These are phyloP conservation scores for Moesziomyces sp. DNA, from an alignment of 1,284 basidiomycete genomes.

Conservation along the genomic window DNA sequence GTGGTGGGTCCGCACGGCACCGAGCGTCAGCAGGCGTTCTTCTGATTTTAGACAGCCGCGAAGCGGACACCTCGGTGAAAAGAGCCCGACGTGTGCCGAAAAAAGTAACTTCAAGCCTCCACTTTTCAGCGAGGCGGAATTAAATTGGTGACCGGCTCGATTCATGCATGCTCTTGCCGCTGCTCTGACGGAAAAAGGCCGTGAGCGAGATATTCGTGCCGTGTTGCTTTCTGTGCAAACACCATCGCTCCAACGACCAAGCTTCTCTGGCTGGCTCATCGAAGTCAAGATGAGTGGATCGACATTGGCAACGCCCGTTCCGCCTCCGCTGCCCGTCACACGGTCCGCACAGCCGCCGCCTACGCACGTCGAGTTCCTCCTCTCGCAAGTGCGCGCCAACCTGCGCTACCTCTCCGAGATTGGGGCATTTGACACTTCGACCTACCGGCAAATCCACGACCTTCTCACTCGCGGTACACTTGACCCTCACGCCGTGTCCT, in stretches of 20 bases:
- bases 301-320: background rate
- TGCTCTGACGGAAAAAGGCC: background rate
- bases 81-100: too few relatives aligned
- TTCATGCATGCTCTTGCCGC: constrained; percentile 1
- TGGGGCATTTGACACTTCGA: constrained; percentile 12
- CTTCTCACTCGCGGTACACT: constrained; percentile 7
- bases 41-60: constrained; percentile 8
- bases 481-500: too few relatives aligned
- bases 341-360: constrained; percentile 15
- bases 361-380: constrained; percentile 20
- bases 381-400: constrained; percentile 21
- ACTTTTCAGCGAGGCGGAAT: background rate
- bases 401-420: constrained; percentile 27
- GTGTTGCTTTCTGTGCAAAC: too few relatives aligned
- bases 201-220: too few relatives aligned
- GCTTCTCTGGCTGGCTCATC: too few relatives aligned
- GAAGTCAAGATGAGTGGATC: constrained; percentile 6
- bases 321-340: constrained; percentile 17
- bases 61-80: too few relatives aligned
- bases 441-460: constrained; percentile 21
- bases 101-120: constrained; percentile 1
- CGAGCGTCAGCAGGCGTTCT: constrained; percentile 39
- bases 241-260: background rate
- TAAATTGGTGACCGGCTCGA: background rate
- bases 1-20: constrained; percentile 56